Evolutionary conservation across 2,329 filamentous ascomycete species (phyloP), one percentile per base, ranked within the genome.

Genomic region (Gnomoniopsis sp.): DNA sequence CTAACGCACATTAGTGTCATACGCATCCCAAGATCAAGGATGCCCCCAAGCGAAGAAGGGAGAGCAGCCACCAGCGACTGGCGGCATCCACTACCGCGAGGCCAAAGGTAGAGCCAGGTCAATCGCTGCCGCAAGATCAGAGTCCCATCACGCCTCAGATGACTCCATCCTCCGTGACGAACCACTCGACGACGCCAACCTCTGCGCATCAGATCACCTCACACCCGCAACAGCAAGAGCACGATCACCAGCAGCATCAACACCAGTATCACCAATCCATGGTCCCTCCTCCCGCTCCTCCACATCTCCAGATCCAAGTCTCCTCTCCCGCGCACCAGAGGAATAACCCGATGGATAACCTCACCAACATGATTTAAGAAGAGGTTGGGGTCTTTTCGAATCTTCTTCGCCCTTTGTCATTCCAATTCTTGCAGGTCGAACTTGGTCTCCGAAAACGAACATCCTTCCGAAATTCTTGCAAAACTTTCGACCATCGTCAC

Each of bases 11-110:
- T 44, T 62, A 88, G 86, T 90, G 88, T 65, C 87, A 90, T 69
- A 86, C 86, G 1, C 87, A 89, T 65, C 83, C 84, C 17, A 90
- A 90, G 71, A 81, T 87, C 69, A 89, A 88, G 69, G 88, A 90
- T 65, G 81, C 84, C 1, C 85, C 86, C 2, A 90, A 90, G 72
- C 80, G 87, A 53, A 79, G 85, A 55, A 80, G 87, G 49, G 87
- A 89, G 68, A 85, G 78, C 67, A 83, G 77, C 65, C 80, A 85
- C 65, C 75, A 74, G 6, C 75, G 78, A 47, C 67, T 77, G 46
- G 74, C 73, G 26, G 72, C 74, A 36, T 70, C 75, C 30, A 75
- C 72, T 55, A 76, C 76, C 68, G 70, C 75, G 10, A 84, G 79
- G 68, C 72, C 77, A 47, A 81, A 79, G 68, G 69, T 71, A 23